phyloP scores from a whole-genome alignment of 2,329 filamentous ascomycete species.

The Intubia oerlemansii region DNA sequence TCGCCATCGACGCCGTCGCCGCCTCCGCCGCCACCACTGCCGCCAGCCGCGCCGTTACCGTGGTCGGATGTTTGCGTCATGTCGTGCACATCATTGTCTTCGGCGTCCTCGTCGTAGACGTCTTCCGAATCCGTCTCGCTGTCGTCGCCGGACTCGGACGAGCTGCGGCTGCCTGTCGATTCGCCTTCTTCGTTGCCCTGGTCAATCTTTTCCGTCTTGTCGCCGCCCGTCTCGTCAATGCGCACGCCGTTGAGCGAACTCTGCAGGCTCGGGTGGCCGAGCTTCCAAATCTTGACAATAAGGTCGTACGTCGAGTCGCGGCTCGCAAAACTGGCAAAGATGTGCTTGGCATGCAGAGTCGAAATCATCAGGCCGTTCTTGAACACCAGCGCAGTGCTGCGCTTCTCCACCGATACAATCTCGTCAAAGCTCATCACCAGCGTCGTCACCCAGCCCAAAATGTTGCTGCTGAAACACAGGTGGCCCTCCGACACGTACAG shows the following conservation, averaged over 20 bases:
- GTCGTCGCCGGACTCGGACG: conserved; percentile 33
- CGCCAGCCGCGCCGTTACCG: not conserved
- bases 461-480: conserved; percentile 97
- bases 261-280: conserved; percentile 78
- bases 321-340: conserved; percentile 88
- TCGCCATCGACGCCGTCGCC: conserved; percentile 32
- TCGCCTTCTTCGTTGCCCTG: conserved; percentile 30
- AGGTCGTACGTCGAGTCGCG: conserved; percentile 92
- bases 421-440: conserved; percentile 97
- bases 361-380: conserved; percentile 96
- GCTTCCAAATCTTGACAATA: conserved; percentile 95
- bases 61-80: conserved; percentile 18
- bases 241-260: conserved; percentile 79
- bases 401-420: conserved; percentile 89
- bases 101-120: conserved; percentile 59
- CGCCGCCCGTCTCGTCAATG: conserved; percentile 61
- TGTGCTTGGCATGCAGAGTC: conserved; percentile 82
- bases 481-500: conserved; percentile 95
- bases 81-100: conserved; percentile 38
- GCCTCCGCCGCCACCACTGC: conserved; percentile 12
- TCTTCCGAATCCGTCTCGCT: conserved; percentile 58
- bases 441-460: conserved; percentile 93
- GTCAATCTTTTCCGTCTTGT: conserved; percentile 76
- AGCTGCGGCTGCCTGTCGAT: conserved; percentile 24
- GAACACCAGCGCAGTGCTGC: conserved; percentile 85